phyloP scores from a whole-genome alignment of 169 alveolate species.

The Plasmodium coatneyi region DNA sequence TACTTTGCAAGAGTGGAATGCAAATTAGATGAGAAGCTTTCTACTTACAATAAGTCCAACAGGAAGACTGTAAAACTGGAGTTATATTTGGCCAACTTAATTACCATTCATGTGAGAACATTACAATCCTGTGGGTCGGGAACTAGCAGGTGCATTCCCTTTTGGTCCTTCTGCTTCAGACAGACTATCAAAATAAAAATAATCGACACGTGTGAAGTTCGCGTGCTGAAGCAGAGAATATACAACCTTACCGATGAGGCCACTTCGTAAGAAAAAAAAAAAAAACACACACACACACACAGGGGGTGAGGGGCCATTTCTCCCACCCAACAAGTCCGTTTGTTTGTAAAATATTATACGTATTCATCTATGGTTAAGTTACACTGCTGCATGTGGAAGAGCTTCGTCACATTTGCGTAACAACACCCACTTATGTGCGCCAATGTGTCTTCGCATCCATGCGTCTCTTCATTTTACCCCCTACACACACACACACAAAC shows the following conservation, averaged over 20 bases:
- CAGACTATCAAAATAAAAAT: slow-evolving; percentile 47
- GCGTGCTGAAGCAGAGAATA: slow-evolving; percentile 38
- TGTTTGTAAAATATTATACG: background rate
- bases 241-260: slow-evolving; percentile 41
- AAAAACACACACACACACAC: background rate
- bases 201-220: slow-evolving; percentile 57
- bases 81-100: slow-evolving; percentile 34
- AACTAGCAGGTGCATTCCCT: slow-evolving; percentile 52
- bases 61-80: slow-evolving; percentile 51
- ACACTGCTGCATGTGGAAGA: background rate
- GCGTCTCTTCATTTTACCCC: background rate
- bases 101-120: slow-evolving; percentile 56
- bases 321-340: background rate
- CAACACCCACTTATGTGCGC: background rate
- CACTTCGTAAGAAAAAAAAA: slow-evolving; percentile 21
- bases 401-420: background rate
- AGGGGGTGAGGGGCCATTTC: background rate
- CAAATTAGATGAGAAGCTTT: slow-evolving; percentile 30
- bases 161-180: slow-evolving; percentile 64
- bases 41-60: slow-evolving; percentile 57
- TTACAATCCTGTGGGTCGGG: slow-evolving; percentile 74
- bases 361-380: too few relatives aligned
- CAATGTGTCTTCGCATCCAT: background rate
- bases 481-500: background rate
- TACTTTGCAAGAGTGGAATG: slow-evolving; percentile 72